Evolutionary conservation across 192 early-diverging fungal species (phyloP).

Genomic region (Geosiphon pyriformis): DNA sequence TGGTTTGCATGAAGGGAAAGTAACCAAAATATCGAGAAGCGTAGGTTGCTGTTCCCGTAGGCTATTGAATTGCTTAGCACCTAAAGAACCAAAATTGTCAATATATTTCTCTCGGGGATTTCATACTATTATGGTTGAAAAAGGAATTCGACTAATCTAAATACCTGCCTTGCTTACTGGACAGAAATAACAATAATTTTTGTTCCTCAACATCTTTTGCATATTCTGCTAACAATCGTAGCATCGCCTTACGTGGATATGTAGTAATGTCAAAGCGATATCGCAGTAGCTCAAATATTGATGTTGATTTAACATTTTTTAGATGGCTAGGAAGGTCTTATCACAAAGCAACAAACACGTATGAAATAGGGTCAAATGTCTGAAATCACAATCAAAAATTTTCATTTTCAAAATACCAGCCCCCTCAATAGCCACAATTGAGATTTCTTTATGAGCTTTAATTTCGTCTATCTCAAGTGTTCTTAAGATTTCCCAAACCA

Average conservation of each 20-base stretch:
- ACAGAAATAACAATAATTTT: slow-evolving; percentile 70
- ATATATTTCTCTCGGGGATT: not conserved
- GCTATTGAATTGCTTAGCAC: slow-evolving; percentile 55
- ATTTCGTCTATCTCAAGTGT: slow-evolving; percentile 48
- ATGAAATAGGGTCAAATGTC: too few relatives aligned
- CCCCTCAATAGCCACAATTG: not conserved
- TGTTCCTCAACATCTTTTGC: slow-evolving; percentile 65
- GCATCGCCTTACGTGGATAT: slow-evolving; percentile 69
- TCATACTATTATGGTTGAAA: not conserved
- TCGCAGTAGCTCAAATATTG: slow-evolving; percentile 58
- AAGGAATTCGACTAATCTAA: not conserved
- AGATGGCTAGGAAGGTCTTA: slow-evolving; percentile 51
- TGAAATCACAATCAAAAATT: too few relatives aligned
- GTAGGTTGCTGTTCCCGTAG: slow-evolving; percentile 67
- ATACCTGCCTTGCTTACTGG: slow-evolving; percentile 63
- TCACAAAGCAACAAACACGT: too few relatives aligned
- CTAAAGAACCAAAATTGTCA: slow-evolving; percentile 26
- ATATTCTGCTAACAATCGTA: slow-evolving; percentile 80
- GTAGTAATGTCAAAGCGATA: slow-evolving; percentile 74
- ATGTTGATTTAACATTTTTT: slow-evolving; percentile 36
- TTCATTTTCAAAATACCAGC: slow-evolving; percentile 6
- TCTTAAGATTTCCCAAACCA: slow-evolving; percentile 63
- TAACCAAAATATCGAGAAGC: slow-evolving; percentile 71
- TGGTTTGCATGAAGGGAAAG: slow-evolving; percentile 75
- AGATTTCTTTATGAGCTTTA: slow-evolving; percentile 29